Percentiles rank a stretch among this genome's conserved stretches.
Evolutionary conservation across 2,329 filamentous ascomycete species (phyloP).

Genomic region (Colletotrichum somersetense): DNA sequence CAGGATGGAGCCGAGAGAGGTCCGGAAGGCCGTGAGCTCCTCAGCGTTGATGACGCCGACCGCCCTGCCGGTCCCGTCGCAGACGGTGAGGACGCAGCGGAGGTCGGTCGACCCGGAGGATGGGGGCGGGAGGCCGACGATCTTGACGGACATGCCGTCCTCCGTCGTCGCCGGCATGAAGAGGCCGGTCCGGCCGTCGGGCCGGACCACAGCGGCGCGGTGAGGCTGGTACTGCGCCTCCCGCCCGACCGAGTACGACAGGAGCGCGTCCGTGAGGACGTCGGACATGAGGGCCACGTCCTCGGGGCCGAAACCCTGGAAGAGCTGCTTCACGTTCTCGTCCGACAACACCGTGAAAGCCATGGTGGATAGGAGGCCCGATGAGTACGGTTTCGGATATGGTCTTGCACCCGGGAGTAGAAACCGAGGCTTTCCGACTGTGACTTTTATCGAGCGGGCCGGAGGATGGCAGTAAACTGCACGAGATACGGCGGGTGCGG

Average conservation of each 20-base stretch:
- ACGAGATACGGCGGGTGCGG: not conserved
- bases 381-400: not conserved
- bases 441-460: too few species aligned
- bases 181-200: slow-evolving; percentile 72
- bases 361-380: slow-evolving; percentile 55
- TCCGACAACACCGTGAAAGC: slow-evolving; percentile 71
- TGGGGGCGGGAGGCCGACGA: slow-evolving; percentile 59
- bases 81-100: slow-evolving; percentile 56
- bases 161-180: slow-evolving; percentile 76
- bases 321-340: slow-evolving; percentile 64
- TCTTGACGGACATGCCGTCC: slow-evolving; percentile 72
- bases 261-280: slow-evolving; percentile 70
- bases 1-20: slow-evolving; percentile 62
- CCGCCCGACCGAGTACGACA: slow-evolving; percentile 73
- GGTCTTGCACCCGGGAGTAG: not conserved
- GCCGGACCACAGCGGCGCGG: slow-evolving; percentile 70
- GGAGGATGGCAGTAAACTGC: not conserved
- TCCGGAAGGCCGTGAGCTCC: slow-evolving; percentile 78
- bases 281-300: slow-evolving; percentile 70
- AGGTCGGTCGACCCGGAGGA: slow-evolving; percentile 48
- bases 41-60: slow-evolving; percentile 75
- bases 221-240: slow-evolving; percentile 73
- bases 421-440: not conserved
- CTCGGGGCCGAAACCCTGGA: slow-evolving; percentile 64
- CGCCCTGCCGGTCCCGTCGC: slow-evolving; percentile 53